Evolutionary conservation across 768 basidiomycete genomes (phyloP), one percentile per base, ranked within the genome.

Genomic region (Lactarius evosmus): DNA sequence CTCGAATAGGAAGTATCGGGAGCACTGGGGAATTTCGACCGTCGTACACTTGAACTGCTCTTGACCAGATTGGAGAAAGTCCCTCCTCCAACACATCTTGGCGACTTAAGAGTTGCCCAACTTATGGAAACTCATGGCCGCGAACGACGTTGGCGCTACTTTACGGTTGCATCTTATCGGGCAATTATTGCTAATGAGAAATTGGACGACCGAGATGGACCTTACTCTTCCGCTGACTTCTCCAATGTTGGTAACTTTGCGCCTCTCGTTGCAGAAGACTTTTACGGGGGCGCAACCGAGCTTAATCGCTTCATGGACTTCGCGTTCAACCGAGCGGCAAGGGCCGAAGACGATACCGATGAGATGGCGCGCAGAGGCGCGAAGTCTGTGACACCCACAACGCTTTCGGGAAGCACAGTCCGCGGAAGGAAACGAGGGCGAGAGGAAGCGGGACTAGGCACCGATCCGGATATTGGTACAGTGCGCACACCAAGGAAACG

Each of bases 101-200:
- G 78, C 57, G 89, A 94, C 72, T 78, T 91, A 44, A 81, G 85
- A 30, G 82, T 92, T 56, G 81, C 82, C 25, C 83, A 85, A 40
- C 73, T 91, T 32, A 87, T 88, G 81, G 95, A 97, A 75, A 91
- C 85, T 0, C 80, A 82, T 66, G 92, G 92, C 5, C 85, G 93
- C 38, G 92, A 98, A 75, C 87, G 93, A 32, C 88, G 93, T 27
- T 85, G 93, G 72, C 82, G 93, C 66, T 93, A 93, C 71, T 95
- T 85, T 76, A 91, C 91, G 0, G 73, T 88, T 50, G 80, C 82
- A 2, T 83, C 86, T 33, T 96, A 91, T 74, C 81, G 78, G 33
- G 73, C 78, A 33, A 78, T 92, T 34, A 81, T 93, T 54, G 75
- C 78, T 2, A 78, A 79, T 51, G 90, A 94, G 73, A 82, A 83